Evolutionary conservation across 495 filamentous ascomycete genomes (phyloP).

Genomic region (Neurospora discreta): DNA sequence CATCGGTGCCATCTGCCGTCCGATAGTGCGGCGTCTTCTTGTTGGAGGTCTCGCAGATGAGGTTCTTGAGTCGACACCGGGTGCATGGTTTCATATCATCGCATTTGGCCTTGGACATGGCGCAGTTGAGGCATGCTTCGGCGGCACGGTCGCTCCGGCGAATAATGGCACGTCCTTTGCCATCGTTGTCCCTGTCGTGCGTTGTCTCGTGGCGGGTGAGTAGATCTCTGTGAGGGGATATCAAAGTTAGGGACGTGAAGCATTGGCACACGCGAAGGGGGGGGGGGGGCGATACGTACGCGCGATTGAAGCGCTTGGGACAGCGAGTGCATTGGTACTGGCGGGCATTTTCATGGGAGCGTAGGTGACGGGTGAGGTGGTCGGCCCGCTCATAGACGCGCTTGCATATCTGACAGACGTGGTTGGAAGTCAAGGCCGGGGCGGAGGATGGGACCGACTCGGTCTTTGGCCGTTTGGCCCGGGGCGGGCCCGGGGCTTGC

Average conservation of each 20-base stretch:
- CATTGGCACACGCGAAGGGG: background rate
- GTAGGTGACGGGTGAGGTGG: constrained; percentile 14
- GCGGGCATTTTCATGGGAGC: constrained; percentile 17
- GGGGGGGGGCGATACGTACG: constrained; percentile 10
- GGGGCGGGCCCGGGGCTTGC: background rate
- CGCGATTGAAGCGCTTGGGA: constrained; percentile 15
- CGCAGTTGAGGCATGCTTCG: constrained; percentile 12
- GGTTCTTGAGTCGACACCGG: constrained; percentile 9
- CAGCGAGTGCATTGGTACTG: constrained; percentile 16
- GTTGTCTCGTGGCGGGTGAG: constrained; percentile 16
- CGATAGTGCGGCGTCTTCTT: constrained; percentile 5
- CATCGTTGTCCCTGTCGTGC: constrained; percentile 13
- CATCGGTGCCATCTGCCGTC: background rate
- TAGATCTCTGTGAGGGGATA: constrained; percentile 6
- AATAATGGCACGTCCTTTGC: constrained; percentile 10
- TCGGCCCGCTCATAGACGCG: constrained; percentile 16
- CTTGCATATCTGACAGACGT: constrained; percentile 13
- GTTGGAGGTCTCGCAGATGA: constrained; percentile 6
- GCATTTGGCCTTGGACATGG: constrained; percentile 15
- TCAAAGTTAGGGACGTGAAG: background rate
- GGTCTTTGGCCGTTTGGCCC: constrained; percentile 5
- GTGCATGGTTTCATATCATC: constrained; percentile 18
- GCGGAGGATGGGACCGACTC: background rate
- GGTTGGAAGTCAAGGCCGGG: constrained; percentile 1
- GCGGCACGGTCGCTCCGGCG: constrained; percentile 12